phyloP scores from a whole-genome alignment of 208 protist genomes.

The Leishmania arabica region DNA sequence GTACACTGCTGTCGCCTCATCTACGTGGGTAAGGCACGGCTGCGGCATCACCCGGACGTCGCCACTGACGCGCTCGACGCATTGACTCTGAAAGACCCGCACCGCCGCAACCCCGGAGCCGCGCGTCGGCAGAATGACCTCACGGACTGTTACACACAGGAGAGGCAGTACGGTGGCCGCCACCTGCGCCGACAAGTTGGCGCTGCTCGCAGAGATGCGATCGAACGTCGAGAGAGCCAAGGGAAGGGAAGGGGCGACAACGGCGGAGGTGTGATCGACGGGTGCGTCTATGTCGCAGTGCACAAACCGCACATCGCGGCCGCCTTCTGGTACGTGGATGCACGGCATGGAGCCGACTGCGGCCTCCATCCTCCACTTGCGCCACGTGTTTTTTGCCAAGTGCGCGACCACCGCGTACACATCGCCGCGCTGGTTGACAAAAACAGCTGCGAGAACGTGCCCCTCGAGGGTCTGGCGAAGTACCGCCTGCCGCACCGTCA shows the following conservation, averaged over 20 bases:
- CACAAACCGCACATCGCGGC: constrained; percentile 39
- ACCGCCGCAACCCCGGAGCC: not conserved
- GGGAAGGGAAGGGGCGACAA: constrained; percentile 37
- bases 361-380: constrained; percentile 36
- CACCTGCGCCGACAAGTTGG: constrained; percentile 2
- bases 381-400: constrained; percentile 35
- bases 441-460: constrained; percentile 38
- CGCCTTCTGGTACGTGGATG: constrained; percentile 31
- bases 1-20: constrained; percentile 14
- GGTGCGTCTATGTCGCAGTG: constrained; percentile 42
- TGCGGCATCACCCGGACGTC: constrained; percentile 2
- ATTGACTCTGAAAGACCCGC: constrained; percentile 38
- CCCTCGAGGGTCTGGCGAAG: constrained; percentile 40
- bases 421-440: constrained; percentile 18
- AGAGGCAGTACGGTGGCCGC: not conserved
- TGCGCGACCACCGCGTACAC: constrained; percentile 44
- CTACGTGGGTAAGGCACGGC: constrained; percentile 20
- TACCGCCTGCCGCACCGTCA: constrained; percentile 35
- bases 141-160: constrained; percentile 38
- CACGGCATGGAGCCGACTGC: constrained; percentile 23
- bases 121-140: constrained; percentile 36
- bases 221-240: constrained; percentile 69
- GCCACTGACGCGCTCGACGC: constrained; percentile 1
- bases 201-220: constrained; percentile 18
- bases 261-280: constrained; percentile 24